A percentile compares a stretch with the other conserved stretches of the same genome.
These are phyloP conservation scores for Sporothrix phasma DNA, from an alignment of 2,329 filamentous ascomycete genomes.

Conservation along the genomic window DNA sequence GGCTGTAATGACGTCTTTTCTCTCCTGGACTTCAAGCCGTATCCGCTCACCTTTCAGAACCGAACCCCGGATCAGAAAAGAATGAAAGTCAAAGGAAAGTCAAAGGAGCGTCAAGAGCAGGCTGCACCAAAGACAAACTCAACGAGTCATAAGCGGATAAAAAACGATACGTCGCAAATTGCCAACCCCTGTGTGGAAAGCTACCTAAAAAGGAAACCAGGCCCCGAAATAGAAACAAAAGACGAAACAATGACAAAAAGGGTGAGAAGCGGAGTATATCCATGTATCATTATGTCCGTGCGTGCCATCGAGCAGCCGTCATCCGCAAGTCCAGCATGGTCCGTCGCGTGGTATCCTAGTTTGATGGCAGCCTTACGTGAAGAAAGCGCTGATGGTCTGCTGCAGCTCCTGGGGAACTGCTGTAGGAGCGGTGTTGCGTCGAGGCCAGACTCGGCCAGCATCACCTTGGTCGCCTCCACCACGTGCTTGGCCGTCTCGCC, in stretches of 20 bases:
- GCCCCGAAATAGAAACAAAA: background rate
- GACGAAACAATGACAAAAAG: background rate
- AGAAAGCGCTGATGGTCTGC: constrained; percentile 67
- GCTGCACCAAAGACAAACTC: background rate
- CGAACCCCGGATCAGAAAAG: background rate
- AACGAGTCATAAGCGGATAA: background rate
- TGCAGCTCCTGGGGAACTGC: constrained; percentile 73
- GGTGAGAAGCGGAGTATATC: background rate
- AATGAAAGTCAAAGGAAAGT: background rate
- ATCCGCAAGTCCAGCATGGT: background rate
- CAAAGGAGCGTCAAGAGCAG: background rate
- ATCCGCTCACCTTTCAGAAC: background rate
- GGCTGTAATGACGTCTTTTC: background rate
- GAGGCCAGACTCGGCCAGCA: constrained; percentile 63
- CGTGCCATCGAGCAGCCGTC: background rate
- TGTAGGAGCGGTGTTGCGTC: constrained; percentile 68
- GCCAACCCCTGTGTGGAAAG: background rate
- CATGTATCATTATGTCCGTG: constrained; percentile 9
- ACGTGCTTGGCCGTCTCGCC: constrained; percentile 72
- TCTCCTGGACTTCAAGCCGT: background rate
- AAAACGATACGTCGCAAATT: background rate
- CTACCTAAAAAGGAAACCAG: background rate
- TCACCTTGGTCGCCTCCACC: constrained; percentile 64
- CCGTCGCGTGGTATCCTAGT: background rate
- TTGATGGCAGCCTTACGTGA: constrained; percentile 30